These are phyloP conservation scores for Rhodocollybia butyracea DNA, from an alignment of 768 basidiomycete species.

Conservation along the genomic window DNA sequence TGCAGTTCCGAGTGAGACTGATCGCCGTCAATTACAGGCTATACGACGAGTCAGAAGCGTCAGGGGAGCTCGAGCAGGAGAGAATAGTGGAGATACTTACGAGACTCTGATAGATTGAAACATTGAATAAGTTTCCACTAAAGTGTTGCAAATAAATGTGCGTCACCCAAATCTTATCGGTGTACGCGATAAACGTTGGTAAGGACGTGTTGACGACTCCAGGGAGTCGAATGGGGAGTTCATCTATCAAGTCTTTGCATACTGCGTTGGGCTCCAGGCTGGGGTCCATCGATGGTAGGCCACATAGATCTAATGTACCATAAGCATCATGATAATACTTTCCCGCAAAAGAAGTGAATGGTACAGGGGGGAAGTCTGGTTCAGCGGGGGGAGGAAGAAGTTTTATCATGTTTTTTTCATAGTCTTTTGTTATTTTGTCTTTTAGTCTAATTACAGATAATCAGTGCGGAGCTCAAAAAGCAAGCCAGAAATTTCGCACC, in stretches of 20 bases:
- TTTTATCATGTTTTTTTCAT: not conserved
- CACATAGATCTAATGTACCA: slow-evolving; percentile 8
- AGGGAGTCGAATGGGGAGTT: slow-evolving; percentile 12
- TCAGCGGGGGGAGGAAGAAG: slow-evolving; percentile 8
- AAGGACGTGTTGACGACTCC: slow-evolving; percentile 10
- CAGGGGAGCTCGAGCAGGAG: not conserved
- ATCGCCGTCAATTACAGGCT: not conserved
- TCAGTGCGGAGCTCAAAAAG: no score
- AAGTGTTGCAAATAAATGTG: slow-evolving; percentile 19
- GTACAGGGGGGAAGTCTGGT: slow-evolving; percentile 6
- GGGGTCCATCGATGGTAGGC: slow-evolving; percentile 2
- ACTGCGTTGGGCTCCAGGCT: not conserved
- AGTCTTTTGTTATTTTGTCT: not conserved
- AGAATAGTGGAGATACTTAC: slow-evolving; percentile 10
- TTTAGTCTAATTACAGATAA: not conserved
- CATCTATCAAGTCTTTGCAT: slow-evolving; percentile 11
- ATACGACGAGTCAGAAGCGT: not conserved
- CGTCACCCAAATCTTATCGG: slow-evolving; percentile 11
- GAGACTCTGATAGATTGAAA: slow-evolving; percentile 11
- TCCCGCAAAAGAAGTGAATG: slow-evolving; percentile 9
- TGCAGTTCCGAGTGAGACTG: not conserved
- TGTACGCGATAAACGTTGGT: slow-evolving; percentile 15
- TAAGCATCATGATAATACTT: slow-evolving; percentile 9
- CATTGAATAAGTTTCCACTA: slow-evolving; percentile 18
- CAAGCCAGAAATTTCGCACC: no score